These are phyloP conservation scores for Musa schizocarpa DNA, from an alignment of 176 grass and related monocot species.

Conservation along the genomic window DNA sequence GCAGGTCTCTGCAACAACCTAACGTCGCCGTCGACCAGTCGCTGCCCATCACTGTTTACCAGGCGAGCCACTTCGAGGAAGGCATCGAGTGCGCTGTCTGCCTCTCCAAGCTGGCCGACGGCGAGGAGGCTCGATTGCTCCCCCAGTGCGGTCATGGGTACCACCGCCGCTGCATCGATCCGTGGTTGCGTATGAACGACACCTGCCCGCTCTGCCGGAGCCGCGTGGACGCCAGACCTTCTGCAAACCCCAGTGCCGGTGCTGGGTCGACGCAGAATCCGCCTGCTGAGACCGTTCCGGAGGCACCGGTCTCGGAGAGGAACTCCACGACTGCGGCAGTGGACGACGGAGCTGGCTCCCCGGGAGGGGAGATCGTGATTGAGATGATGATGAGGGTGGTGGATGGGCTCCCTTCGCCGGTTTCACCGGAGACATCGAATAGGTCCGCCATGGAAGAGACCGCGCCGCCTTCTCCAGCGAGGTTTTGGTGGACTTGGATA, in stretches of 20 bases:
- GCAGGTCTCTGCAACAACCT: conserved; percentile 25
- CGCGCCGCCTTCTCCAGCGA: conserved; percentile 47
- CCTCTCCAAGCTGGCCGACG: conserved; percentile 49
- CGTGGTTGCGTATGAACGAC: conserved; percentile 79
- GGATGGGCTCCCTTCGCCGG: conserved; percentile 6
- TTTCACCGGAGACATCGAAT: conserved; percentile 42
- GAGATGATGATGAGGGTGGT: conserved; percentile 42
- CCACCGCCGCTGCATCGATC: conserved; percentile 75
- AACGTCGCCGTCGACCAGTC: conserved; percentile 17
- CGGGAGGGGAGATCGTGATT: conserved; percentile 37
- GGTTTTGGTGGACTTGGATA: conserved; percentile 50
- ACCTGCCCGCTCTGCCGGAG: conserved; percentile 82
- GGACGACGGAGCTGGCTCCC: background rate
- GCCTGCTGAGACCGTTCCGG: conserved; percentile 26
- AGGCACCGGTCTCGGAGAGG: conserved; percentile 40
- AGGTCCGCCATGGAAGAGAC: conserved; percentile 43
- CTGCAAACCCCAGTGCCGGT: background rate
- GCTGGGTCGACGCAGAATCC: conserved; percentile 12
- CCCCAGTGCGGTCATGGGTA: conserved; percentile 68
- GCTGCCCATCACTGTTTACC: conserved; percentile 31
- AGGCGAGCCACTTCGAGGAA: background rate
- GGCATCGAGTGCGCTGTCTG: conserved; percentile 64
- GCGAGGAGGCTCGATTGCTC: conserved; percentile 61
- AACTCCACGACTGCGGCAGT: background rate
- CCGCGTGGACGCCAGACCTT: conserved; percentile 26